Conservation (phyloP, 2,329 filamentous ascomycete genomes). For the Juglanconis oblonga region DNA sequence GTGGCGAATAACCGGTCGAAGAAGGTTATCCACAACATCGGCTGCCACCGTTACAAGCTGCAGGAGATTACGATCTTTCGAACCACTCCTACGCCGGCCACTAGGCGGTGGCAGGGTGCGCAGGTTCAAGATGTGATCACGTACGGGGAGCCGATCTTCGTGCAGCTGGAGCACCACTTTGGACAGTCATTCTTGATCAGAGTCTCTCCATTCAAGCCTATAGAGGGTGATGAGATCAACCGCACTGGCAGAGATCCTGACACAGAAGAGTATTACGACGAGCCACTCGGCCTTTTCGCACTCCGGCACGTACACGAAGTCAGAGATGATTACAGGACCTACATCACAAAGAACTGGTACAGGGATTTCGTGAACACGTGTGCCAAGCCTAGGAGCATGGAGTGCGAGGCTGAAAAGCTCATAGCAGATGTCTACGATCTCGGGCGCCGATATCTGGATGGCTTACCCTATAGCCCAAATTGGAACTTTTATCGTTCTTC, state of each 20-base stretch:
- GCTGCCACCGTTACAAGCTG: constrained; percentile 43
- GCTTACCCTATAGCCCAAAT: neutral
- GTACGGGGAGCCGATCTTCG: constrained; percentile 25
- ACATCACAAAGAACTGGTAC: neutral
- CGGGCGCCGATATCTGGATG: constrained; percentile 5
- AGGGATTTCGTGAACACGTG: neutral
- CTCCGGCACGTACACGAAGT: neutral
- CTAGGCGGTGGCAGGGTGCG: constrained; percentile 39
- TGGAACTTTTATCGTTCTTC: neutral
- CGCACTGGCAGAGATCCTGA: constrained; percentile 20
- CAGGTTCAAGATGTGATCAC: constrained; percentile 37
- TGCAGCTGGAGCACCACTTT: constrained; percentile 38
- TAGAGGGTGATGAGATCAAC: constrained; percentile 34
- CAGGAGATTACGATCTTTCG: constrained; percentile 40
- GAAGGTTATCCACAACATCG: constrained; percentile 44
- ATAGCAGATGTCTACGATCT: neutral
- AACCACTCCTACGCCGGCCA: constrained; percentile 41
- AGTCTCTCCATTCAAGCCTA: constrained; percentile 21
- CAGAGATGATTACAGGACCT: neutral
- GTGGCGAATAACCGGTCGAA: constrained; percentile 36
- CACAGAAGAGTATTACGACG: neutral
- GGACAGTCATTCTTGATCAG: constrained; percentile 20
- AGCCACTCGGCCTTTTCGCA: neutral
- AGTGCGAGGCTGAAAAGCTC: neutral
- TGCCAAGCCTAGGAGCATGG: neutral